These are phyloP conservation scores for Cyclanthera cordifolia DNA, from an alignment of 306 rosid genomes.

Conservation along the genomic window DNA sequence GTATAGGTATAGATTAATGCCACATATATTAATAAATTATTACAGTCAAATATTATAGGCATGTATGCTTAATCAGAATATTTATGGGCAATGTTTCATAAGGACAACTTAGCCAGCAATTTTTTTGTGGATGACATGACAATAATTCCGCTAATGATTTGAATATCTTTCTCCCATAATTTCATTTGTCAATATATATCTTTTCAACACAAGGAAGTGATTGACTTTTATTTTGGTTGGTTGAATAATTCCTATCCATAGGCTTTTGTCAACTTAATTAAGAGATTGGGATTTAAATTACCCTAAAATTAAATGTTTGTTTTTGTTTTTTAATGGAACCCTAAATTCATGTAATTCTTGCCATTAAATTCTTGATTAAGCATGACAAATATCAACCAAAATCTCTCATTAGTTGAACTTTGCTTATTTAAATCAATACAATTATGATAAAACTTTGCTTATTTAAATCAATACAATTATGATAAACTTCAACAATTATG, in stretches of 20 bases:
- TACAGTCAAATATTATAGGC: not conserved
- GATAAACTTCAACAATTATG: not conserved
- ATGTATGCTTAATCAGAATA: not conserved
- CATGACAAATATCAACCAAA: too few species aligned
- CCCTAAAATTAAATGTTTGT: not conserved
- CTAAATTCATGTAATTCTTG: not conserved
- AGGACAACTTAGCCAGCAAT: not conserved
- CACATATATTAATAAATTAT: too few species aligned
- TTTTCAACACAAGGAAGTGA: not conserved
- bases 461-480: not conserved
- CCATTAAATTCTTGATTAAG: too few species aligned
- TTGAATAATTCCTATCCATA: not conserved
- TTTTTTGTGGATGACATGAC: not conserved
- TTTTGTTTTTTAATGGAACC: too few species aligned
- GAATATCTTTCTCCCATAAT: not conserved
- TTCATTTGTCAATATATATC: not conserved
- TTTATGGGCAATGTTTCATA: not conserved
- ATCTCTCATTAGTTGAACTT: not conserved
- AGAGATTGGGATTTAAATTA: not conserved
- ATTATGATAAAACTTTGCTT: not conserved
- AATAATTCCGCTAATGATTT: not conserved
- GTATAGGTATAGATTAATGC: too few species aligned
- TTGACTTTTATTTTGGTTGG: not conserved
- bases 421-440: not conserved
- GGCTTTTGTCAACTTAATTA: not conserved